These are phyloP conservation scores for Candida cerambycidarum DNA, from an alignment of 805 yeast genomes.

Conservation along the genomic window DNA sequence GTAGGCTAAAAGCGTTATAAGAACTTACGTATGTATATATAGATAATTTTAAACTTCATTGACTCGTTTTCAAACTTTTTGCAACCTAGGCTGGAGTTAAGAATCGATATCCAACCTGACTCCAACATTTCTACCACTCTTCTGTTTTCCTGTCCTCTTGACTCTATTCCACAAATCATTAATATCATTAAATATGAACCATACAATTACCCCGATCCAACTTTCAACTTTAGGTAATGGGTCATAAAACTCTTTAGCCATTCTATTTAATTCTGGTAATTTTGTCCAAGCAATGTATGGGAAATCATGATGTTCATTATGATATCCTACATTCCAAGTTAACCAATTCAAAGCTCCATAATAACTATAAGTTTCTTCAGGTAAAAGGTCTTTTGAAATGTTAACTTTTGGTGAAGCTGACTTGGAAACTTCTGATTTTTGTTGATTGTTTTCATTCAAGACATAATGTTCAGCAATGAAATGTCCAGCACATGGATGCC, in stretches of 20 bases:
- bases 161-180: constrained; percentile 81
- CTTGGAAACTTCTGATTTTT: constrained; percentile 18
- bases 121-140: constrained; percentile 31
- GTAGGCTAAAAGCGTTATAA: constrained; percentile 21
- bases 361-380: constrained; percentile 83
- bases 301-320: constrained; percentile 94
- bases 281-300: constrained; percentile 92
- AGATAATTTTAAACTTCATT: background rate
- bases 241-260: constrained; percentile 80
- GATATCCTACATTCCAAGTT: constrained; percentile 93
- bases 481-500: constrained; percentile 94
- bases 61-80: background rate
- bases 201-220: constrained; percentile 75
- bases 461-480: constrained; percentile 94
- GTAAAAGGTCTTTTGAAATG: constrained; percentile 36
- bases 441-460: constrained; percentile 53
- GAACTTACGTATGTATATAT: constrained; percentile 12
- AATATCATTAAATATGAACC: constrained; percentile 66
- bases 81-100: background rate
- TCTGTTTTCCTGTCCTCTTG: constrained; percentile 52
- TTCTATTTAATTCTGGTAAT: constrained; percentile 57
- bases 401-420: constrained; percentile 18
- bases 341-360: constrained; percentile 76
- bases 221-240: constrained; percentile 74
- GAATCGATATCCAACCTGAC: constrained; percentile 13